A percentile compares a stretch with the other conserved stretches of the same genome.
These are phyloP conservation scores for Paramecium pentaurelia DNA, from an alignment of 73 alveolate genomes.

Conservation along the genomic window DNA sequence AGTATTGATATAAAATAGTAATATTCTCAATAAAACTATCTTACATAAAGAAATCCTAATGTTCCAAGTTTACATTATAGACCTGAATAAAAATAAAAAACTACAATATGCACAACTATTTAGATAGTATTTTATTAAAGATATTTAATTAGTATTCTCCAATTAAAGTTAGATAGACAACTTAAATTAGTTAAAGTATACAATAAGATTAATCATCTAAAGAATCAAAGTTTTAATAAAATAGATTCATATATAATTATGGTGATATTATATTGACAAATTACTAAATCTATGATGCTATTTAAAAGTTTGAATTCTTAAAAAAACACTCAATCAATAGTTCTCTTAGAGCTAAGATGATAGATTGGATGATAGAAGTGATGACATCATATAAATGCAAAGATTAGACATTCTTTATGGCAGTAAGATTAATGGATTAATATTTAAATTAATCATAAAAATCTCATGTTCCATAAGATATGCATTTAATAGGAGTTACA, in stretches of 20 bases:
- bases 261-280: background rate
- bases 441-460: background rate
- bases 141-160: background rate
- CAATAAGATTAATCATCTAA: background rate
- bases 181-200: background rate
- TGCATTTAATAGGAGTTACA: constrained; percentile 73
- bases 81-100: constrained; percentile 18
- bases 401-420: constrained; percentile 81
- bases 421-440: constrained; percentile 83
- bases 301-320: constrained; percentile 8
- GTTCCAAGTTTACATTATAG: background rate
- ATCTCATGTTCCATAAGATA: constrained; percentile 60
- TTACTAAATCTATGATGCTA: background rate
- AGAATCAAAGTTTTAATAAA: background rate
- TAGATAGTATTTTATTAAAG: background rate
- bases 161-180: background rate
- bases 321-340: constrained; percentile 70
- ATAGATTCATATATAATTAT: background rate
- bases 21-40: background rate
- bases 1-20: constrained; percentile 15
- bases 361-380: constrained; percentile 96
- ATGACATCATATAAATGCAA: constrained; percentile 74
- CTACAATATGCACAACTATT: background rate
- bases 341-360: constrained; percentile 85
- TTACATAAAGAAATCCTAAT: background rate